Percentiles rank a stretch among this genome's conserved stretches.
phyloP scores from a whole-genome alignment of 305 asterid genomes.

The Withania somnifera region DNA sequence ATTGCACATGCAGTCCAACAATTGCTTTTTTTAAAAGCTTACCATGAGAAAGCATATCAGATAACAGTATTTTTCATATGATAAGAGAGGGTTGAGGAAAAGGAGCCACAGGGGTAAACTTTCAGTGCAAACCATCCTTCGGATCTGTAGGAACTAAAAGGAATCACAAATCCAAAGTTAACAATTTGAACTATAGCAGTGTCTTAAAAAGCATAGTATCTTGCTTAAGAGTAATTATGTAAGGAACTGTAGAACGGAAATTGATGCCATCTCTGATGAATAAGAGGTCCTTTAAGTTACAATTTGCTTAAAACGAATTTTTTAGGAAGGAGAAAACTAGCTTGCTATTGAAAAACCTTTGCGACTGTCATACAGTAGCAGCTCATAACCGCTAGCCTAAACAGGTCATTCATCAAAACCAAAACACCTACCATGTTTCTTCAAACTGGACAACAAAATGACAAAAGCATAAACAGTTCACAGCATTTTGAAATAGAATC shows the following conservation, averaged over 20 bases:
- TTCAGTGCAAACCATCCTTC: neutral
- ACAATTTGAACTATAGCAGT: neutral
- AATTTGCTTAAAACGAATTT: neutral
- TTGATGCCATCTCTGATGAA: neutral
- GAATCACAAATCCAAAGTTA: neutral
- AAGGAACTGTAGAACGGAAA: neutral
- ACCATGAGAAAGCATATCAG: neutral
- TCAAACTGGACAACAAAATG: neutral
- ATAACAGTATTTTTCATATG: neutral
- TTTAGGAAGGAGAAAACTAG: neutral
- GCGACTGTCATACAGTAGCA: neutral
- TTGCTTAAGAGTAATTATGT: neutral
- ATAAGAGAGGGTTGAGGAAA: neutral
- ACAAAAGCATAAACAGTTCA: neutral
- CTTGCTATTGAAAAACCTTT: neutral
- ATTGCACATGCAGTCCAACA: neutral
- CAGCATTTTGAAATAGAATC: neutral
- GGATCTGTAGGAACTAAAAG: neutral
- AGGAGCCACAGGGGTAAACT: neutral
- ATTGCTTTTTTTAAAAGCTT: neutral
- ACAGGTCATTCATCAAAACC: neutral
- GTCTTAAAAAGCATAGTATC: neutral
- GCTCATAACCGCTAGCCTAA: neutral
- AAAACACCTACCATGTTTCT: neutral
- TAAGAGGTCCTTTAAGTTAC: neutral